A percentile compares a stretch with the other conserved stretches of the same genome.
phyloP scores from a whole-genome alignment of 306 rosid species.

The Medicago lupulina region DNA sequence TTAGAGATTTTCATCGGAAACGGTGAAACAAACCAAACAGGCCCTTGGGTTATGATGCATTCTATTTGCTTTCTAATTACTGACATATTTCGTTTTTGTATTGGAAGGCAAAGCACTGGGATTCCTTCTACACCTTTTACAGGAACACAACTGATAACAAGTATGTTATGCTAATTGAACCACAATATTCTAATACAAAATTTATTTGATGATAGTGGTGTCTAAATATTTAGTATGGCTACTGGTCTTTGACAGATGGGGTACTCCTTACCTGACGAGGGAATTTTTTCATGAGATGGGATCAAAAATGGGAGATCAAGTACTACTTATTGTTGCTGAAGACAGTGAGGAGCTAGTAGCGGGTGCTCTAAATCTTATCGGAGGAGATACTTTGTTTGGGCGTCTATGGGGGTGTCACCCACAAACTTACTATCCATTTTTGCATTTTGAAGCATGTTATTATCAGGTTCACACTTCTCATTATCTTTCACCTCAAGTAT shows the following conservation, averaged over 20 bases:
- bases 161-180: conserved; percentile 52
- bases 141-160: conserved; percentile 90
- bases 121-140: conserved; percentile 84
- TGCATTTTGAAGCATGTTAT: conserved; percentile 98
- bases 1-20: background rate
- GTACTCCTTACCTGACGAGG: conserved; percentile 86
- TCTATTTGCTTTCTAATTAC: conserved; percentile 29
- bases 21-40: background rate
- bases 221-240: conserved; percentile 30
- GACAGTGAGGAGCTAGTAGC: conserved; percentile 87
- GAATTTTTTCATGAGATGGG: conserved; percentile 88
- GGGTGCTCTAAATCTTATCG: conserved; percentile 93
- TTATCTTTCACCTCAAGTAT: conserved; percentile 8
- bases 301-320: conserved; percentile 87
- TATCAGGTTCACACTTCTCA: conserved; percentile 69
- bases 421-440: conserved; percentile 73
- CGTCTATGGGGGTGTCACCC: conserved; percentile 94
- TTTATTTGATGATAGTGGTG: conserved; percentile 30
- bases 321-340: conserved; percentile 84
- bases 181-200: conserved; percentile 13
- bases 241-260: conserved; percentile 74
- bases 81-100: conserved; percentile 28
- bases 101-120: conserved; percentile 91
- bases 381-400: conserved; percentile 93
- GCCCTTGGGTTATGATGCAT: conserved; percentile 12